Percentiles rank a stretch among this genome's conserved stretches.
These are phyloP conservation scores for Hymenoscyphus albidus DNA, from an alignment of 2,329 filamentous ascomycete genomes.

Conservation along the genomic window DNA sequence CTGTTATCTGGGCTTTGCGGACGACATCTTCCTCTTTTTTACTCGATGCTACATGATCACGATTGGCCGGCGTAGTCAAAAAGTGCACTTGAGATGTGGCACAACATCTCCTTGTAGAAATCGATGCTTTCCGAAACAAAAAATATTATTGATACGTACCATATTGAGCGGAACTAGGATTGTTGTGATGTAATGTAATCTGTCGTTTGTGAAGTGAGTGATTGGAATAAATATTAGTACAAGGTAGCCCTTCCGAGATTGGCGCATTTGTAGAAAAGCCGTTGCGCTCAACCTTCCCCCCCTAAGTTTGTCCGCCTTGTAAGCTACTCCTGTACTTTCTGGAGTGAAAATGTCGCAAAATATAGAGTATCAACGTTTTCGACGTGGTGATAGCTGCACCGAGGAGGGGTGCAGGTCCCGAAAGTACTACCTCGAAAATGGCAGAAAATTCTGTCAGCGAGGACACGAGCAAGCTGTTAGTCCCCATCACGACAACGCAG, in stretches of 20 bases:
- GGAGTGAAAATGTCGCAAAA: constrained; percentile 28
- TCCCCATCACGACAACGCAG: constrained; percentile 2
- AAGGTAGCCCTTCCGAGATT: background rate
- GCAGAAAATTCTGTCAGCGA: constrained; percentile 60
- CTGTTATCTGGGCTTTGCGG: constrained; percentile 31
- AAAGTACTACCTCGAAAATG: constrained; percentile 57
- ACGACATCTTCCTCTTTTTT: constrained; percentile 29
- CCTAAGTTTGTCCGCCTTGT: background rate
- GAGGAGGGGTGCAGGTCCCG: constrained; percentile 58
- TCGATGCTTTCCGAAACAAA: constrained; percentile 22
- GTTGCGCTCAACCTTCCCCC: background rate
- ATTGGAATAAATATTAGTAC: background rate
- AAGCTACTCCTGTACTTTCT: background rate
- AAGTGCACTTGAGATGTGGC: constrained; percentile 31
- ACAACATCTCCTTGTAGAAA: constrained; percentile 33
- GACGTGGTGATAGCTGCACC: constrained; percentile 46
- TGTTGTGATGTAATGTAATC: background rate
- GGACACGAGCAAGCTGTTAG: constrained; percentile 61
- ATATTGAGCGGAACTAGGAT: background rate
- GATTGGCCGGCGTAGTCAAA: constrained; percentile 36
- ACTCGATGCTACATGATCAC: constrained; percentile 32
- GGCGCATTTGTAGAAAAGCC: background rate
- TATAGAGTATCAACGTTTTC: constrained; percentile 37
- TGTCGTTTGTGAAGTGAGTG: background rate
- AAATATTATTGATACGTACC: constrained; percentile 5